Evolutionary conservation across 2,329 filamentous ascomycete species (phyloP), one percentile per base, ranked within the genome.

Genomic region (Beauveria australis): DNA sequence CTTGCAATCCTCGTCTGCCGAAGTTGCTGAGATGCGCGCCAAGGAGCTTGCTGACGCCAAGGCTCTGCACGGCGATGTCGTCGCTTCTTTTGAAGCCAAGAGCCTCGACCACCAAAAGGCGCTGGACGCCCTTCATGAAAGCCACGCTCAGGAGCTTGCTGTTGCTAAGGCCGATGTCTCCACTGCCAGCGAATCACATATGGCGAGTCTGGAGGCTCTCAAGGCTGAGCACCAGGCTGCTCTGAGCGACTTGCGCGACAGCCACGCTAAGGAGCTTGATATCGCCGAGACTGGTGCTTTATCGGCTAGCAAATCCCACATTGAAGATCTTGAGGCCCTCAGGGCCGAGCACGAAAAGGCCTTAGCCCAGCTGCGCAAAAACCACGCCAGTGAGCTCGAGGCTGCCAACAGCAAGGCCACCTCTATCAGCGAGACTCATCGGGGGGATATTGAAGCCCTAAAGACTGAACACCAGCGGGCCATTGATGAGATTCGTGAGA

Each of bases 201-300:
- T 41, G 14, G 19, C 43, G 12, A 53, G 41, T 18, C 43, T 60
- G 22, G 73, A 78, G 26, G 66, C 70, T 0, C 72, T 83, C 40
- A 76, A 76, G 67, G 72, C 73, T 60, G 74, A 78, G 44, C 70
- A 73, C 33, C 71, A 71, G 1, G 66, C 73, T 8, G 18, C 18
- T 19, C 37, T 61, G 1, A 16, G 26, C 46, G 79, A 81, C 2
- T 71, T 88, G 52, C 79, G 77, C 62, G 78, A 80, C 10, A 81
- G 77, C 64, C 81, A 86, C 66, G 81, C 81, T 6, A 81, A 85
- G 73, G 82, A 83, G 67, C 68, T 87, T 12, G 81, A 85, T 70
- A 72, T 72, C 37, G 81, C 82, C 59, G 83, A 84, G 75, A 79
- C 77, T 82, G 74, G 80, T 77, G 58, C 47, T 30, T 58, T 37